phyloP scores from a whole-genome alignment of 2,329 filamentous ascomycete species.

The Stagonosporopsis tanaceti region DNA sequence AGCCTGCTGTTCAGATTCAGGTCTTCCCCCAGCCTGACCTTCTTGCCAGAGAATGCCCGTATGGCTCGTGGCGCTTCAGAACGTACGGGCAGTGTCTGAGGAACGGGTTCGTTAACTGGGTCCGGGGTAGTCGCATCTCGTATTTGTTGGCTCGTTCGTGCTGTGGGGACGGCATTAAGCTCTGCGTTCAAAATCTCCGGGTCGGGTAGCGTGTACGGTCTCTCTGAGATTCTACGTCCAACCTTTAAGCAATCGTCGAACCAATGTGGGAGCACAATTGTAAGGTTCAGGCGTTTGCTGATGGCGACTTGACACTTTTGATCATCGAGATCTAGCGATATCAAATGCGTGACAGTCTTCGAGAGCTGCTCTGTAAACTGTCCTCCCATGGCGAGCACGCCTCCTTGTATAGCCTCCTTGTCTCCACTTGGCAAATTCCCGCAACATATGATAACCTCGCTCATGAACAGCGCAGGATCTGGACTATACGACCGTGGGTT shows the following conservation, averaged over 20 bases:
- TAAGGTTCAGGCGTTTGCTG: constrained; percentile 73
- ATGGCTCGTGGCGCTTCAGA: constrained; percentile 40
- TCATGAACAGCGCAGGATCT: constrained; percentile 89
- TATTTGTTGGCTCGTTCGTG: constrained; percentile 57
- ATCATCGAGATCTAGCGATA: constrained; percentile 78
- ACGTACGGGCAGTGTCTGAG: constrained; percentile 29
- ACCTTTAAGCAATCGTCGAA: constrained; percentile 97
- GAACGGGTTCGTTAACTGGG: constrained; percentile 33
- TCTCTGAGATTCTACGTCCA: constrained; percentile 87
- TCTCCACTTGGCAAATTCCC: constrained; percentile 85
- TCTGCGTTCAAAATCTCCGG: constrained; percentile 73
- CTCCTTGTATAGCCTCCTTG: constrained; percentile 90
- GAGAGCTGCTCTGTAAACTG: constrained; percentile 76
- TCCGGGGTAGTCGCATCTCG: constrained; percentile 46
- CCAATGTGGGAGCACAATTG: constrained; percentile 94
- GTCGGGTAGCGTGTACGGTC: constrained; percentile 84
- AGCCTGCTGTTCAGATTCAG: constrained; percentile 74
- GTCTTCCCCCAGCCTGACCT: constrained; percentile 79
- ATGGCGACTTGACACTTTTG: constrained; percentile 71
- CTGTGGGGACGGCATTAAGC: constrained; percentile 46
- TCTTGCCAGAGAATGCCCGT: constrained; percentile 77
- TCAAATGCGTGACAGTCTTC: constrained; percentile 84
- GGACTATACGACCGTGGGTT: constrained; percentile 87
- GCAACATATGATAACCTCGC: constrained; percentile 81
- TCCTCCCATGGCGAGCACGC: constrained; percentile 87